phyloP scores from a whole-genome alignment of 2,329 filamentous ascomycete genomes.

The Pseudonectria buxi region DNA sequence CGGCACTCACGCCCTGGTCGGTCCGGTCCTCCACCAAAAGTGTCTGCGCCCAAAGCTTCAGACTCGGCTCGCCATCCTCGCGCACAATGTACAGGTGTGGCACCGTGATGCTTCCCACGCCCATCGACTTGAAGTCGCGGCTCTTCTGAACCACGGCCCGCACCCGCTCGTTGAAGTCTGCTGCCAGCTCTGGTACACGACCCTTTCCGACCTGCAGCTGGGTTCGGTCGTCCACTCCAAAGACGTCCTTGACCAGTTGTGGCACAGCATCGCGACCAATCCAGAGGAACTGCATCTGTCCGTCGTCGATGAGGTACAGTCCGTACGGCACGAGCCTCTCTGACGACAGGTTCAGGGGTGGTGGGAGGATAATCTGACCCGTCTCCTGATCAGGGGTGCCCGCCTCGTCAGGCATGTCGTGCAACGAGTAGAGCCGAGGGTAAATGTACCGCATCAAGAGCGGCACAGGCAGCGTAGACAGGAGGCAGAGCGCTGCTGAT shows the following conservation, averaged over 20 bases:
- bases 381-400: slow-evolving; percentile 80
- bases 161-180: slow-evolving; percentile 93
- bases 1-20: slow-evolving; percentile 86
- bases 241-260: slow-evolving; percentile 82
- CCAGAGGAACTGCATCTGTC: slow-evolving; percentile 97
- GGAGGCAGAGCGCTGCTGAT: slow-evolving; percentile 82
- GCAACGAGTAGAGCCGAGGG: slow-evolving; percentile 74
- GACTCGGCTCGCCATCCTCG: slow-evolving; percentile 89
- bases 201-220: slow-evolving; percentile 89
- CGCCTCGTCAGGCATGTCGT: slow-evolving; percentile 94
- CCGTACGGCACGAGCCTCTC: slow-evolving; percentile 84
- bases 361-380: slow-evolving; percentile 82
- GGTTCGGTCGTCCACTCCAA: slow-evolving; percentile 75
- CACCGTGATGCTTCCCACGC: slow-evolving; percentile 86
- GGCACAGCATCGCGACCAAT: slow-evolving; percentile 88
- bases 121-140: slow-evolving; percentile 75
- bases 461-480: slow-evolving; percentile 89
- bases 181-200: slow-evolving; percentile 77
- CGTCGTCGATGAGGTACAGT: slow-evolving; percentile 93
- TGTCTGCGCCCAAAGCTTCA: slow-evolving; percentile 96
- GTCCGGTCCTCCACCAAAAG: slow-evolving; percentile 90
- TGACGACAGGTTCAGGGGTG: slow-evolving; percentile 77
- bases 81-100: slow-evolving; percentile 90
- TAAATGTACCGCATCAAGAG: slow-evolving; percentile 92
- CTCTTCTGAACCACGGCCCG: slow-evolving; percentile 89